Evolutionary conservation across 78 protist genomes (phyloP).

Genomic region (Polysphondylium violaceum): DNA sequence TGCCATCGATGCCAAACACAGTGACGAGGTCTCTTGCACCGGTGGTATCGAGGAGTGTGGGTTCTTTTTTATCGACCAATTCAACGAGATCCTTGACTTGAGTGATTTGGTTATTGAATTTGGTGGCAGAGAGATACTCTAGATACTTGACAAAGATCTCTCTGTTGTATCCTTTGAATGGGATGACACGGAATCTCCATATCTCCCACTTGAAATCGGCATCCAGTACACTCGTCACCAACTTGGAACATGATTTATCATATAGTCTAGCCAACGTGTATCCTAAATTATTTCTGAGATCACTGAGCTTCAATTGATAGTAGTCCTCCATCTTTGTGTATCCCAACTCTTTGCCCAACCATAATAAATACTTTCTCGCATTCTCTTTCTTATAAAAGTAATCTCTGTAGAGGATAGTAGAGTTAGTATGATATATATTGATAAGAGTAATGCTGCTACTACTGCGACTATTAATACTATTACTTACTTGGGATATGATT

Average conservation of each 20-base stretch:
- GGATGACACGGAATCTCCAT: slow-evolving; percentile 3
- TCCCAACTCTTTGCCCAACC: not conserved
- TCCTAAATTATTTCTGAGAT: slow-evolving; percentile 9
- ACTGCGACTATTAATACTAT: not conserved
- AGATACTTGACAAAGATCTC: not conserved
- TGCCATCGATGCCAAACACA: slow-evolving; percentile 25
- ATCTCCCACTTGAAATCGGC: not conserved
- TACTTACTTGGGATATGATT: not conserved
- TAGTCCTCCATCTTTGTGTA: not conserved
- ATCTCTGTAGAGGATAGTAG: too few species aligned
- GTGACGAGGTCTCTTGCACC: not conserved
- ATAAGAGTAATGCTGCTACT: not conserved
- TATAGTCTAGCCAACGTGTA: not conserved
- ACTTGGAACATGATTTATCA: not conserved
- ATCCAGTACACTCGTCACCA: not conserved
- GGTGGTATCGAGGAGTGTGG: not conserved
- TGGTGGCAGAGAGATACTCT: slow-evolving; percentile 8
- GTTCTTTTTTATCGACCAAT: not conserved
- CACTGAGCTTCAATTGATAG: not conserved
- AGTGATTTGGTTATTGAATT: too few species aligned
- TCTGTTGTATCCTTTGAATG: not conserved
- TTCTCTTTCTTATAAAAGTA: not conserved
- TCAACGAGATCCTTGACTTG: not conserved
- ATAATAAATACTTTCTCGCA: not conserved
- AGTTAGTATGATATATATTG: too few species aligned